Evolutionary conservation across 345 rosid species (phyloP).

Genomic region (Citrus hindsii): DNA sequence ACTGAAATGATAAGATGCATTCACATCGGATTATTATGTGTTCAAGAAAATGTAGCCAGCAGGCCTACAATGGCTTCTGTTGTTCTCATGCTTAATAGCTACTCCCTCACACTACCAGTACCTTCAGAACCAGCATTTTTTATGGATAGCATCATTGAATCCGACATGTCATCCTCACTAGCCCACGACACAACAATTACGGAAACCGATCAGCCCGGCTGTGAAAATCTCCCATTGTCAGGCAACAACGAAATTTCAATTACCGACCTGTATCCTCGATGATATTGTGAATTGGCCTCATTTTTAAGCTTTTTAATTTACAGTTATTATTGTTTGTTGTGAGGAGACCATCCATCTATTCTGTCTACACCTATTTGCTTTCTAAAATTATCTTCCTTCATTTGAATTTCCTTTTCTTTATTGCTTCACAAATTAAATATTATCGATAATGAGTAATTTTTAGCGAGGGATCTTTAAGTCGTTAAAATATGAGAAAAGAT

Average conservation of each 20-base stretch:
- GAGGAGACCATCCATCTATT: too few species aligned
- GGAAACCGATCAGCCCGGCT: not conserved
- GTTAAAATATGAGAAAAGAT: too few species aligned
- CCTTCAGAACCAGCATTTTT: slow-evolving; percentile 32
- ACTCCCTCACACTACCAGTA: slow-evolving; percentile 25
- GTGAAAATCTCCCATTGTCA: not conserved
- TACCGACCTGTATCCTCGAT: slow-evolving; percentile 17
- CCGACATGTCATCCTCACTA: slow-evolving; percentile 3
- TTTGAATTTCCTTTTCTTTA: too few species aligned
- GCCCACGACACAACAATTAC: not conserved
- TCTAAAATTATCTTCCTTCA: too few species aligned
- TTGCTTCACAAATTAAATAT: too few species aligned
- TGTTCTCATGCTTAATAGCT: slow-evolving; percentile 35
- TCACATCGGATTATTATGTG: slow-evolving; percentile 41
- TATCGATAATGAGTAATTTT: too few species aligned
- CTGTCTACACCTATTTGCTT: too few species aligned
- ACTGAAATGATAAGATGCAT: slow-evolving; percentile 36
- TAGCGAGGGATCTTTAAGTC: too few species aligned
- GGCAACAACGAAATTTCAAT: slow-evolving; percentile 16
- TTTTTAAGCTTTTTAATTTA: not conserved
- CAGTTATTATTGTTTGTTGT: too few species aligned
- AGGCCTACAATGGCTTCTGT: slow-evolving; percentile 38
- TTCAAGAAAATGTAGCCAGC: slow-evolving; percentile 34
- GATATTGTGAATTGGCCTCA: not conserved
- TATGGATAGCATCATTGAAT: slow-evolving; percentile 11